Base-by-base conservation (phyloP, 2,329 filamentous ascomycete genomes). In the Drechslerella coelobrocha region DNA sequence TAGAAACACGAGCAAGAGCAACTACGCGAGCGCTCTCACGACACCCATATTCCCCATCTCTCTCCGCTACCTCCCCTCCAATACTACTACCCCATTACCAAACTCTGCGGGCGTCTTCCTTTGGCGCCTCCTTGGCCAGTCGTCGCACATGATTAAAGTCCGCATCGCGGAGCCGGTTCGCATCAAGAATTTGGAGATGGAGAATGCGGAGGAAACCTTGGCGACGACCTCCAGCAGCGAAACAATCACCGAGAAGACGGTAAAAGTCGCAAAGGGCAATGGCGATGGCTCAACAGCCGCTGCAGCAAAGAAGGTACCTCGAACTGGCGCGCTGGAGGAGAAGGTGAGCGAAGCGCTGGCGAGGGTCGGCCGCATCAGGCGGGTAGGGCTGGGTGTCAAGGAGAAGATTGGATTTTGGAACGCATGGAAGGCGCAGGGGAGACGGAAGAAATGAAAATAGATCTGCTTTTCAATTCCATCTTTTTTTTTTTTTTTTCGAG, bases 61-160 rank as follows among this genome's bases (percentile, higher is more conserved):
- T 78, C 82, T 99, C 73, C 87, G 92, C 56, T 99, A 97, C 79
- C 89, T 91, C 0, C 90, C 93, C 0, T 84, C 89, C 2, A 92
- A 97, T 77, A 88, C 97, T 66, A 96, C 93, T 0, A 97, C 94
- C 0, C 93, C 94, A 0, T 82, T 99, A 0, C 92, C 94, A 0
- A 87, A 88, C 10, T 83, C 84, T 26, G 92, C 90, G 78, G 55
- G 84, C 4, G 81, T 81, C 1, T 97, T 97, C 78, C 77, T 97
- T 7, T 99, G 92, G 92, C 89, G 88, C 57, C 82, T 97, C 7
- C 86, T 96, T 31, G 90, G 89, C 45, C 86, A 88, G 51, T 90
- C 92, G 0, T 95, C 90, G 0, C 94, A 96, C 74, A 92, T 88
- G 76, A 93, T 99, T 75, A 87, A 92, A 23, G 93, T 97, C 10